A percentile compares a stretch with the other conserved stretches of the same genome.
Conservation (phyloP, 176 grass and related monocot genomes). For the Puccinellia tenuiflora region DNA sequence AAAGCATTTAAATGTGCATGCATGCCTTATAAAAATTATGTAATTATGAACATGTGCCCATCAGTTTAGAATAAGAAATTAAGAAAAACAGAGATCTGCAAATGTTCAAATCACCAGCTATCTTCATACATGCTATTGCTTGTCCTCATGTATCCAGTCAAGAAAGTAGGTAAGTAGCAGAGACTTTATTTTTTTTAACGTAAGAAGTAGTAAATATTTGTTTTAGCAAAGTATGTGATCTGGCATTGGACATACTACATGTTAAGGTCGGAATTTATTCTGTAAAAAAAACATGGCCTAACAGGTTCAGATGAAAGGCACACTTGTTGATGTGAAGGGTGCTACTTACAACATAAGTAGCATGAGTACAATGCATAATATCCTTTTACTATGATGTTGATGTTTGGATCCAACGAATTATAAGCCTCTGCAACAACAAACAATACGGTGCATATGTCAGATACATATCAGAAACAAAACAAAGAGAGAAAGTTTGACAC, state of each 20-base stretch:
- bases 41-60: not conserved
- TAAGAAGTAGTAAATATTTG: not conserved
- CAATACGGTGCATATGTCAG: slow-evolving; percentile 18
- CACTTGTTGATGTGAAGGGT: not conserved
- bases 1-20: not conserved
- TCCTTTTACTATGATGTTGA: slow-evolving; percentile 81
- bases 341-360: slow-evolving; percentile 74
- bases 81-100: not conserved
- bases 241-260: not conserved
- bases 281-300: not conserved
- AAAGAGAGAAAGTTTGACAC: not conserved
- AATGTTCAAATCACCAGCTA: not conserved
- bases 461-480: slow-evolving; percentile 20
- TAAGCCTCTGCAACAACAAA: slow-evolving; percentile 54
- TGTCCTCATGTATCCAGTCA: not conserved
- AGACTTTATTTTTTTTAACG: not conserved
- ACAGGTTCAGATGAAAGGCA: not conserved
- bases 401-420: slow-evolving; percentile 65
- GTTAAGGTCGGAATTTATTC: not conserved
- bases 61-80: not conserved
- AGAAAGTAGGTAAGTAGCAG: not conserved
- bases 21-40: not conserved
- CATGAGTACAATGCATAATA: slow-evolving; percentile 39
- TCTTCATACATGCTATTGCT: not conserved
- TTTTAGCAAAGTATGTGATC: not conserved